Conservation (phyloP, 116 monocot genomes). For the Iris pallida region DNA sequence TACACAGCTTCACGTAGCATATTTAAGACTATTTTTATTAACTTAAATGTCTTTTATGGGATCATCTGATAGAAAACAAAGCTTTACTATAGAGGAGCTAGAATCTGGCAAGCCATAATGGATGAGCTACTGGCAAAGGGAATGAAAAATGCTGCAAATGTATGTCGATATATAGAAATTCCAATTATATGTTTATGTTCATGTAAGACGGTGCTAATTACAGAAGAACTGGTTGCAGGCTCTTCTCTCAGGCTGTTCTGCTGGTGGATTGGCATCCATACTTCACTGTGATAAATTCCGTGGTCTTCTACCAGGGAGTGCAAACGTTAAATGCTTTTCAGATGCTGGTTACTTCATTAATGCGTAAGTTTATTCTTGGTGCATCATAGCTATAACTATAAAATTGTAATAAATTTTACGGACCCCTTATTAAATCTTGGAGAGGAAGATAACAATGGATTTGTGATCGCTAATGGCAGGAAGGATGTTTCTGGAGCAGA, state of each 20-base stretch:
- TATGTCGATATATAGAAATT: too few relatives aligned
- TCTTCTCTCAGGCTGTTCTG: constrained; percentile 89
- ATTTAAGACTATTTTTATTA: background rate
- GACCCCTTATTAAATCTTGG: too few relatives aligned
- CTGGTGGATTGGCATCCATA: constrained; percentile 83
- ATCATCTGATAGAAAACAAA: constrained; percentile 40
- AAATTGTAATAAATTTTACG: too few relatives aligned
- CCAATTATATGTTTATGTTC: background rate
- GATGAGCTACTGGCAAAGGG: constrained; percentile 83
- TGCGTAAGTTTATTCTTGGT: constrained; percentile 38
- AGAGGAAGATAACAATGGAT: background rate
- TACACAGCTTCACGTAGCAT: too few relatives aligned
- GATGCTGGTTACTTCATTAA: constrained; percentile 93
- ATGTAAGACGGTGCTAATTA: background rate
- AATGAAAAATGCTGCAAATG: constrained; percentile 51
- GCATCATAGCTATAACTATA: too few relatives aligned
- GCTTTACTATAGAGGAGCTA: constrained; percentile 75
- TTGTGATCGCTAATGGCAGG: constrained; percentile 13
- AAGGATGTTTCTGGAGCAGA: constrained; percentile 50
- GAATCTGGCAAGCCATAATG: constrained; percentile 74
- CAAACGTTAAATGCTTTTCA: constrained; percentile 81
- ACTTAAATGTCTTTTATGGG: background rate
- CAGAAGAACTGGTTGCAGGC: constrained; percentile 39
- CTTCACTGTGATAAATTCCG: constrained; percentile 81
- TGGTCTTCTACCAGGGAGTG: constrained; percentile 52